Percentiles rank a stretch among this genome's conserved stretches.
Evolutionary conservation across 2,329 filamentous ascomycete genomes (phyloP).

Genomic region (Aspergillus awamori): DNA sequence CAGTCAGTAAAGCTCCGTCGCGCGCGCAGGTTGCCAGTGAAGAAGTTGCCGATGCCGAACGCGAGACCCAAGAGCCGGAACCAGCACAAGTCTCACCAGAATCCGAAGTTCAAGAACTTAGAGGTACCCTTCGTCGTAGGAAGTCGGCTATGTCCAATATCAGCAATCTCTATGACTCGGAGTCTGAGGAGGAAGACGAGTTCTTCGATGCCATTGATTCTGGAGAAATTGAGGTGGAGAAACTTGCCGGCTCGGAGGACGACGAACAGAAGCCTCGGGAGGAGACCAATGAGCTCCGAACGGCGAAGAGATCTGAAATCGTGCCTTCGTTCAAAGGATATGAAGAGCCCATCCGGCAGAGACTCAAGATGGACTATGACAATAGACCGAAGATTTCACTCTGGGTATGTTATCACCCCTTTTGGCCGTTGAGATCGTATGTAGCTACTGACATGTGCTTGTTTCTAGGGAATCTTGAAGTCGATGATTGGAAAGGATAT

Average conservation of each 20-base stretch:
- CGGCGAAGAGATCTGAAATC: slow-evolving; percentile 64
- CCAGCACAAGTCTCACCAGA: slow-evolving; percentile 17
- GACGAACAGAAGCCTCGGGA: slow-evolving; percentile 51
- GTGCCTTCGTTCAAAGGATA: slow-evolving; percentile 83
- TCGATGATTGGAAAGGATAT: slow-evolving; percentile 99
- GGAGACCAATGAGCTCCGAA: slow-evolving; percentile 46
- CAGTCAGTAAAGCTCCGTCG: slow-evolving; percentile 34
- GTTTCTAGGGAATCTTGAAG: slow-evolving; percentile 80
- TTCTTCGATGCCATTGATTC: slow-evolving; percentile 98
- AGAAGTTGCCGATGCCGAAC: slow-evolving; percentile 36
- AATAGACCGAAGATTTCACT: slow-evolving; percentile 91
- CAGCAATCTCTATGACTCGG: slow-evolving; percentile 71
- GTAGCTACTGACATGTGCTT: slow-evolving; percentile 9
- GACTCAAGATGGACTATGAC: slow-evolving; percentile 86
- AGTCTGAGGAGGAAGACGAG: slow-evolving; percentile 78
- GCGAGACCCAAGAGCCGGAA: slow-evolving; percentile 33
- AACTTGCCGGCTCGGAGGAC: slow-evolving; percentile 56
- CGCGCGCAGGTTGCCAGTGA: slow-evolving; percentile 39
- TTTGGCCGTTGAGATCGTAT: not conserved
- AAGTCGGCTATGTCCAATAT: slow-evolving; percentile 70
- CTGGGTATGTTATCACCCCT: slow-evolving; percentile 68
- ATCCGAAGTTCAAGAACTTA: slow-evolving; percentile 9
- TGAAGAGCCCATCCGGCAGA: slow-evolving; percentile 79
- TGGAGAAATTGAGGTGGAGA: slow-evolving; percentile 74
- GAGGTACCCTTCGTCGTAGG: slow-evolving; percentile 55